Evolutionary conservation across 2,329 filamentous ascomycete species (phyloP).

Genomic region (Scortechinia acanthostroma): DNA sequence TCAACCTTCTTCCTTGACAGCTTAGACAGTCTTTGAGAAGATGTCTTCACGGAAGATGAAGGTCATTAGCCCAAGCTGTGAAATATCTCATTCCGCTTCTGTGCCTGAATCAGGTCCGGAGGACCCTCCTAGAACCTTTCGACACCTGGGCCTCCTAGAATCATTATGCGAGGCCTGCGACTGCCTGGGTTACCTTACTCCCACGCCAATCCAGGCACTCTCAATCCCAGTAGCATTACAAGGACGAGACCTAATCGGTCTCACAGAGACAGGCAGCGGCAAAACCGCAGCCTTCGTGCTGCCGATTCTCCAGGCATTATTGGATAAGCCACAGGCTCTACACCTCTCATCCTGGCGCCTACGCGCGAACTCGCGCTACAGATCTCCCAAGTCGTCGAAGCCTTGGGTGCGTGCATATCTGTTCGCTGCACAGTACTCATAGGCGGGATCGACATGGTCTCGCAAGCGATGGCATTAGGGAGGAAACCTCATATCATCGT

Average conservation of each 20-base stretch:
- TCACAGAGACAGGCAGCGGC: slow-evolving; percentile 90
- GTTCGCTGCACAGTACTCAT: slow-evolving; percentile 81
- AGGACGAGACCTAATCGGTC: slow-evolving; percentile 80
- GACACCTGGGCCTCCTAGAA: slow-evolving; percentile 81
- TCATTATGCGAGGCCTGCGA: slow-evolving; percentile 83
- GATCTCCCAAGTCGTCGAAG: slow-evolving; percentile 81
- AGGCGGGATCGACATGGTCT: slow-evolving; percentile 91
- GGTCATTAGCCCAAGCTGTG: too few relatives aligned
- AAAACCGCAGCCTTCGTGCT: slow-evolving; percentile 94
- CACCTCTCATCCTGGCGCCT: slow-evolving; percentile 86
- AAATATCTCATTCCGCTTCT: too few relatives aligned
- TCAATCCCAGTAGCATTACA: slow-evolving; percentile 68
- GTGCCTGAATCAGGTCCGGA: too few relatives aligned
- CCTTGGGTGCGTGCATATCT: slow-evolving; percentile 79
- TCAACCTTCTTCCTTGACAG: too few relatives aligned
- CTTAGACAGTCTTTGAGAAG: too few relatives aligned
- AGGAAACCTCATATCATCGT: slow-evolving; percentile 94
- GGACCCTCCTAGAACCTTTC: too few relatives aligned
- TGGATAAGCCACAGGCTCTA: slow-evolving; percentile 78
- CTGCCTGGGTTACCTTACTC: slow-evolving; percentile 72
- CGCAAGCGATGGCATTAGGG: slow-evolving; percentile 82
- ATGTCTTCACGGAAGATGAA: too few relatives aligned
- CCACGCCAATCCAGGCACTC: slow-evolving; percentile 83
- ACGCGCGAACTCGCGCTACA: slow-evolving; percentile 90
- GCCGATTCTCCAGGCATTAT: slow-evolving; percentile 82